These are phyloP conservation scores for Dendryphion nanum DNA, from an alignment of 2,329 filamentous ascomycete species.

Conservation along the genomic window DNA sequence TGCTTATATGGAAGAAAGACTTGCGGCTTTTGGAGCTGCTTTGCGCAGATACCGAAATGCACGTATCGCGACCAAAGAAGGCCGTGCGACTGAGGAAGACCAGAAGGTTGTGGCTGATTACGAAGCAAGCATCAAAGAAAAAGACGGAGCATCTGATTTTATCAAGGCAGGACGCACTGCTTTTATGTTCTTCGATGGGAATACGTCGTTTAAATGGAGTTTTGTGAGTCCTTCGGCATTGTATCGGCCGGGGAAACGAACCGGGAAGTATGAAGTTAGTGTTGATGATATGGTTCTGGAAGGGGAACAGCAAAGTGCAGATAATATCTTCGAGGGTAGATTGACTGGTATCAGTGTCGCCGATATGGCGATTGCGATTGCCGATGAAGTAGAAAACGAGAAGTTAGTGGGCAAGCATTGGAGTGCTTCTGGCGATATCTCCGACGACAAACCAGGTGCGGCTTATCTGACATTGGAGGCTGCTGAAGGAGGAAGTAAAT, in stretches of 20 bases:
- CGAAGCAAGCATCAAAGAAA: slow-evolving; percentile 18
- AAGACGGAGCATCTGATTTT: slow-evolving; percentile 28
- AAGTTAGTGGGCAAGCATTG: slow-evolving; percentile 31
- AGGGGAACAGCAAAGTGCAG: slow-evolving; percentile 18
- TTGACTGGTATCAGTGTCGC: slow-evolving; percentile 33
- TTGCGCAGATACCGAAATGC: slow-evolving; percentile 27
- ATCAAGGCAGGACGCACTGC: slow-evolving; percentile 34
- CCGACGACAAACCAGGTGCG: slow-evolving; percentile 23
- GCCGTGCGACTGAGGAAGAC: slow-evolving; percentile 15
- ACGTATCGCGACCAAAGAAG: slow-evolving; percentile 17
- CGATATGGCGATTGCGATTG: slow-evolving; percentile 37
- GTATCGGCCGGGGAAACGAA: slow-evolving; percentile 33
- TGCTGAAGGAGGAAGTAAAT: slow-evolving; percentile 15
- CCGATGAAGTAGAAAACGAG: slow-evolving; percentile 31
- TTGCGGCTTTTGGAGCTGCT: slow-evolving; percentile 27
- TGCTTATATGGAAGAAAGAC: slow-evolving; percentile 34
- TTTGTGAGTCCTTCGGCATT: slow-evolving; percentile 34
- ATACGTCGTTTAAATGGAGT: slow-evolving; percentile 31
- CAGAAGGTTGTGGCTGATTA: slow-evolving; percentile 17
- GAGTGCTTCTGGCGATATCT: slow-evolving; percentile 30
- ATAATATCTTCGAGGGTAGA: slow-evolving; percentile 27
- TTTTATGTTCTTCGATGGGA: slow-evolving; percentile 38
- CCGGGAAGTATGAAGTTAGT: slow-evolving; percentile 31
- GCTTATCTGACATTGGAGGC: slow-evolving; percentile 25
- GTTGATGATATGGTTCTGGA: slow-evolving; percentile 31